Percentiles rank a stretch among this genome's conserved stretches.
Evolutionary conservation across 208 protist species (phyloP).

Genomic region (Kentomonas sorsogonicus): DNA sequence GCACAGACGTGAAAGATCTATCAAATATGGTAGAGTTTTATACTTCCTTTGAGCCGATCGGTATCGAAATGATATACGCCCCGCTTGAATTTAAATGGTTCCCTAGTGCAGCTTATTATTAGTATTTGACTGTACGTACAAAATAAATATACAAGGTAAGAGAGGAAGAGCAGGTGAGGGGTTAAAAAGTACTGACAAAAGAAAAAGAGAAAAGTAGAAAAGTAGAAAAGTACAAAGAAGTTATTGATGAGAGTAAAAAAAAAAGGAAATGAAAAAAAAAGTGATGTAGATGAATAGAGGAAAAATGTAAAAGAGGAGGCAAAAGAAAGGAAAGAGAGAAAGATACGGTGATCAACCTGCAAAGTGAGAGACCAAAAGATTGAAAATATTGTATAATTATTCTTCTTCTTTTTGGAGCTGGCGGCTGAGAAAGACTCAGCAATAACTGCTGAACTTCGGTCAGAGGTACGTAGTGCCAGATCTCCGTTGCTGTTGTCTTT

Average conservation of each 20-base stretch:
- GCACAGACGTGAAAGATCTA: neutral
- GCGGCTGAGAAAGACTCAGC: neutral
- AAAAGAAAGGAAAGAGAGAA: neutral
- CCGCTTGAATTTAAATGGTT: no score
- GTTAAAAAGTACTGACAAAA: neutral
- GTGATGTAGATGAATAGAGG: slow-evolving; percentile 1
- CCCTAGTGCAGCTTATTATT: neutral
- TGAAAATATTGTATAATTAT: slow-evolving; percentile 7
- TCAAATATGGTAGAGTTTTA: neutral
- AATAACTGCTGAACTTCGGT: no score
- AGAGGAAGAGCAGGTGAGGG: slow-evolving; percentile 2
- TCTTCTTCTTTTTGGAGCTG: slow-evolving; percentile 9
- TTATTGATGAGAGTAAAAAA: neutral
- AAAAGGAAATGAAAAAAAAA: slow-evolving; percentile 5
- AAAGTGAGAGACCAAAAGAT: slow-evolving; percentile 17
- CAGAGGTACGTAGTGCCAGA: no score
- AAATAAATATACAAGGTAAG: slow-evolving; percentile 3
- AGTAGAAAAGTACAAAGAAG: no score
- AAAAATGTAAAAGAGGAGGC: slow-evolving; percentile 1
- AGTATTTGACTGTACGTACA: neutral
- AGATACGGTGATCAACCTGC: neutral
- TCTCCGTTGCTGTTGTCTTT: no score
- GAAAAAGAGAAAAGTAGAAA: neutral
- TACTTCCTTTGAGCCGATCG: neutral
- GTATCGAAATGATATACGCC: neutral